Conservation (phyloP, 805 yeast species). For the Candida koratica region DNA sequence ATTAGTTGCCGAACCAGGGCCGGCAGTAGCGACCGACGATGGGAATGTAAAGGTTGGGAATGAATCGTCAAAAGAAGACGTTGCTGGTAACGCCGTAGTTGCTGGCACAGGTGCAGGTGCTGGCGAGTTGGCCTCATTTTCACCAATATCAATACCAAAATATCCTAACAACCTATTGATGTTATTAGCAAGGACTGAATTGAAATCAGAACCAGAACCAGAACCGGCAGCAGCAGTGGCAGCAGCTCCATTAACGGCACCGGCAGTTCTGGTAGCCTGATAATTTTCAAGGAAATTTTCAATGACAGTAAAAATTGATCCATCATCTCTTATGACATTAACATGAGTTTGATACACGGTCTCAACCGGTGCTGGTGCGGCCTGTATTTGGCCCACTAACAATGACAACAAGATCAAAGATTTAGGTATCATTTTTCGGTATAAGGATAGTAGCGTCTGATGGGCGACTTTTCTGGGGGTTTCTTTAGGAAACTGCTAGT, state of each 20-base stretch:
- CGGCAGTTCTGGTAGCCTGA: conserved; percentile 5
- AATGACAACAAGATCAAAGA: conserved; percentile 1
- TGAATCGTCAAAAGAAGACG: background rate
- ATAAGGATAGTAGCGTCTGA: conserved; percentile 7
- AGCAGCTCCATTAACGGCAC: conserved; percentile 11
- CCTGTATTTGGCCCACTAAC: conserved; percentile 6
- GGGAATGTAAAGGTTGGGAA: conserved; percentile 14
- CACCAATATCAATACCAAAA: conserved; percentile 10
- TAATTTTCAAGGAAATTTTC: conserved; percentile 2
- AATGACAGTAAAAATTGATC: conserved; percentile 9
- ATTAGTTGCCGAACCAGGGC: background rate
- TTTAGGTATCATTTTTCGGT: conserved; percentile 6
- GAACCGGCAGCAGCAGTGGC: conserved; percentile 12
- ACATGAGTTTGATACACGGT: conserved; percentile 13
- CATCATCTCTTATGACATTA: conserved; percentile 9
- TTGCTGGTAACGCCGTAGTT: conserved; percentile 10
- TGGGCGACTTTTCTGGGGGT: background rate
- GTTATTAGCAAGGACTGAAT: conserved; percentile 9
- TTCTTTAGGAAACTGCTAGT: background rate
- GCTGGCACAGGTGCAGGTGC: conserved; percentile 14
- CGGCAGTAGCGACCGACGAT: conserved; percentile 8
- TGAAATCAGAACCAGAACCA: conserved; percentile 11
- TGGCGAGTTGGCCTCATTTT: conserved; percentile 7
- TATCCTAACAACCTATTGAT: conserved; percentile 11
- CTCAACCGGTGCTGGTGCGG: conserved; percentile 15